Base-by-base conservation (phyloP, 352 stramenopile genomes). In the Pythium grandisporangium region DNA sequence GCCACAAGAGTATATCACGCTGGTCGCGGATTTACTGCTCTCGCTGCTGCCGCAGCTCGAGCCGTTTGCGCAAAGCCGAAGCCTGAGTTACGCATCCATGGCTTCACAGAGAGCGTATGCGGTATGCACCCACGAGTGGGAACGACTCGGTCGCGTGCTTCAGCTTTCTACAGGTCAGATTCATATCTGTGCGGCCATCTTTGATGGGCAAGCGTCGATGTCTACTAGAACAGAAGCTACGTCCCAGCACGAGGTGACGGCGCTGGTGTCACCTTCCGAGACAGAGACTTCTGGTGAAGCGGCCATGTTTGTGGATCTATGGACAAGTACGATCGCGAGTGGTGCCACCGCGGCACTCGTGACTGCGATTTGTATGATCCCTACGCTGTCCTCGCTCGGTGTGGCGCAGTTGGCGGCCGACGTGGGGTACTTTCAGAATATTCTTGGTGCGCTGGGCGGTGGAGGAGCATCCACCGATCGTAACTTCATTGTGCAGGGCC, bases 1-100 rank as follows among this genome's bases (percentile, higher is more conserved):
- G 13, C 79, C 79, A 10, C 76, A 92, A 57, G 79, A 93, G 41
- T 93, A 89, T 55, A 89, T 93, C 48, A 93, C 79, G 7, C 60
- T 63, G 30, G 75, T 89, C 14, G 79, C 79, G 5, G 79, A 93
- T 22, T 50, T 89, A 22, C 44, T 90, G 38, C 50, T 90, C 22
- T 93, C 79, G 25, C 61, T 93, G 12, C 49, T 93, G 7, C 79
- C 79, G 6, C 79, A 90, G 23, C 56, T 90, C 3, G 76, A 93
- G 49, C 76, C 74, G 17, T 93, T 93, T 51, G 76, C 76, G 6
- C 61, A 87, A 34, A 93, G 74, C 50, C 70, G 46, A 45, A 80
- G 68, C 45, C 60, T 90, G 0, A 39, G 69, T 16, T 63, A 68
- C 29, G 73, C 73, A 0, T 63, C 73, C 12, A 42, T 78, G 4